phyloP scores from a whole-genome alignment of 768 basidiomycete genomes.

The Cytidiella melzeri region DNA sequence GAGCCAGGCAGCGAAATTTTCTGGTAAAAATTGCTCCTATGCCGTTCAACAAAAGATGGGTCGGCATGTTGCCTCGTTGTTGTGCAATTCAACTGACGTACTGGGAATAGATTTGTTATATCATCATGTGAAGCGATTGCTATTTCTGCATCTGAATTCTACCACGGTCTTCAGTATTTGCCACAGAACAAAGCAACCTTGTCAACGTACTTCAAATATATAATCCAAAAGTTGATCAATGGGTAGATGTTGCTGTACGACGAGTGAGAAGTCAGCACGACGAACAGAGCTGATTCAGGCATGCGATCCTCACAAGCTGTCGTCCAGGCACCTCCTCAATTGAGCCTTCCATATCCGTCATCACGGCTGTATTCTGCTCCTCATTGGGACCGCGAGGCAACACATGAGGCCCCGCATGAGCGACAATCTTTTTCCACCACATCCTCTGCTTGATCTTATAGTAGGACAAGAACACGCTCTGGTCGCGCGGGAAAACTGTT shows the following conservation, averaged over 20 bases:
- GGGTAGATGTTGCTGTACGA: conserved; percentile 14
- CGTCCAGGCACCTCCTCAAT: conserved; percentile 2
- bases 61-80: not conserved
- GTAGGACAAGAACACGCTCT: conserved; percentile 14
- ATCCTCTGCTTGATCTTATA: conserved; percentile 15
- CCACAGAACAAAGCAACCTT: not conserved
- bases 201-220: conserved; percentile 14
- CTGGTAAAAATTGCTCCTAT: not conserved
- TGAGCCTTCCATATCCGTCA: not conserved
- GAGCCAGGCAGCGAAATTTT: conserved; percentile 5
- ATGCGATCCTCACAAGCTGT: not conserved
- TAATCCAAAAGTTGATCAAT: conserved; percentile 19
- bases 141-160: conserved; percentile 10
- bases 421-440: conserved; percentile 6
- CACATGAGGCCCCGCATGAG: conserved; percentile 12
- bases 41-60: not conserved
- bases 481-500: conserved; percentile 5
- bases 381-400: not conserved
- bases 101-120: conserved; percentile 8
- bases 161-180: not conserved
- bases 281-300: not conserved
- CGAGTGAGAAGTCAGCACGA: not conserved
- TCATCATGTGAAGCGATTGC: conserved; percentile 17
- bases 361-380: not conserved
- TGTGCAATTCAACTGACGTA: conserved; percentile 1